Base-by-base conservation (phyloP, 148 eudicot species). In the Drosera capensis region DNA sequence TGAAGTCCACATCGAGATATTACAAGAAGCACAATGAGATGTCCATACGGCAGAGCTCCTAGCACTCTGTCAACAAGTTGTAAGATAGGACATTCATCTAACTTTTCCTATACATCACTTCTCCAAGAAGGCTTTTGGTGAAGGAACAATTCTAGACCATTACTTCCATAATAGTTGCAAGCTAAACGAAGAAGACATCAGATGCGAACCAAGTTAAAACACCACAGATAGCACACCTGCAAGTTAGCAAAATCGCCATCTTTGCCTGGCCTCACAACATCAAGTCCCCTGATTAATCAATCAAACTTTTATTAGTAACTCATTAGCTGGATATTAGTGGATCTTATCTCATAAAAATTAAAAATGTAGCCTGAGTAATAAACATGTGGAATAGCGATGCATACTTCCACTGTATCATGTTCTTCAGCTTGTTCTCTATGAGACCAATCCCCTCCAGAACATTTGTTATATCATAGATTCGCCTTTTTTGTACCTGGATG, bases 341-440 rank as follows among this genome's bases (percentile, higher is more conserved):
- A 18, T 24, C 2, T 14, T 12, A 30, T 18, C 14, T 9, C n/a
- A 34, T 9, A 34, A 9, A 7, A 8, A 41, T 11, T 15, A 21
- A 15, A 15, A 18, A 15, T 11, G 7, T 3, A 3, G 20, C 7
- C 18, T 1, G 9, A 7, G 14, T 1, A 4, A 6, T 41, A 41
- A 41, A 41, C 21, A 41, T 8, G 8, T 17, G 6, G 18, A 1
- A 26, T 52, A 19, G 29, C 9, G 26, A 19, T 34, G 48, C 97
- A 48, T 90, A 90, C 99, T 90, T 90, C 99, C 95, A 90, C 30
- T 81, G 99, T 57, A 90, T 90, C 59, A 94, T 76, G 68, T 90
- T 90, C 63, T 85, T 90, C 45, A 90, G 71, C 59, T 81, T 90
- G 73, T 90, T 90, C 56, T 90, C 99, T 23, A 84, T 83, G 5